phyloP scores from a whole-genome alignment of 106 monocot species.

The Allium sativum region DNA sequence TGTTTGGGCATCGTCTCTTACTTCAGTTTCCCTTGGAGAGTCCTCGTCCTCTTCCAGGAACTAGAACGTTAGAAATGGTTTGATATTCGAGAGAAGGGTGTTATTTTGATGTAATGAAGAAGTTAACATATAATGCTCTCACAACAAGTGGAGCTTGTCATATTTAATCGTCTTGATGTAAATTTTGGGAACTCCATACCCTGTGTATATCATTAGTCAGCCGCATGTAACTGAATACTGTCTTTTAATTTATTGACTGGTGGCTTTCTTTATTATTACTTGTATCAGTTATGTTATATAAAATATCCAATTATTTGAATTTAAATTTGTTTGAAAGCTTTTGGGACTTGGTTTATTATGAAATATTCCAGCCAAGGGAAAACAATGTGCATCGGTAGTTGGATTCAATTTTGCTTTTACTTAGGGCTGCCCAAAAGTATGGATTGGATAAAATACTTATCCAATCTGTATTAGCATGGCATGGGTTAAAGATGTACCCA shows the following conservation, averaged over 20 bases:
- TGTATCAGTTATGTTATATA: too few relatives aligned
- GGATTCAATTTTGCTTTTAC: too few relatives aligned
- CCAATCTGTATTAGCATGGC: too few relatives aligned
- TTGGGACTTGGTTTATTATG: too few relatives aligned
- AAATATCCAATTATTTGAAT: too few relatives aligned
- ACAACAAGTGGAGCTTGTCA: not conserved
- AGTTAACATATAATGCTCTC: not conserved
- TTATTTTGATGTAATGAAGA: conserved; percentile 3
- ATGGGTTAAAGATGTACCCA: too few relatives aligned
- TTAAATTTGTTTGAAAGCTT: too few relatives aligned
- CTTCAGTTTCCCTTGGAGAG: conserved; percentile 81
- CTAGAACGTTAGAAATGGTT: not conserved
- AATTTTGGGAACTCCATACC: not conserved
- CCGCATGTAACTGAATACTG: not conserved
- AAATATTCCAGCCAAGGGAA: too few relatives aligned
- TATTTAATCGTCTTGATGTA: conserved; percentile 4
- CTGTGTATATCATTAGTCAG: conserved; percentile 7
- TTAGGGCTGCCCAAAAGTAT: too few relatives aligned
- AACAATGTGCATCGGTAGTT: too few relatives aligned
- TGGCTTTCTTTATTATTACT: not conserved
- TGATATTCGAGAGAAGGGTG: not conserved
- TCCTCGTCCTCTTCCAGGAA: conserved; percentile 28
- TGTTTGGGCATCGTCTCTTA: conserved; percentile 72
- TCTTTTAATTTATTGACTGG: not conserved
- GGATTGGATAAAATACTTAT: too few relatives aligned